Conservation (phyloP, 2,329 filamentous ascomycete species). For the Xylariaceae sp. region DNA sequence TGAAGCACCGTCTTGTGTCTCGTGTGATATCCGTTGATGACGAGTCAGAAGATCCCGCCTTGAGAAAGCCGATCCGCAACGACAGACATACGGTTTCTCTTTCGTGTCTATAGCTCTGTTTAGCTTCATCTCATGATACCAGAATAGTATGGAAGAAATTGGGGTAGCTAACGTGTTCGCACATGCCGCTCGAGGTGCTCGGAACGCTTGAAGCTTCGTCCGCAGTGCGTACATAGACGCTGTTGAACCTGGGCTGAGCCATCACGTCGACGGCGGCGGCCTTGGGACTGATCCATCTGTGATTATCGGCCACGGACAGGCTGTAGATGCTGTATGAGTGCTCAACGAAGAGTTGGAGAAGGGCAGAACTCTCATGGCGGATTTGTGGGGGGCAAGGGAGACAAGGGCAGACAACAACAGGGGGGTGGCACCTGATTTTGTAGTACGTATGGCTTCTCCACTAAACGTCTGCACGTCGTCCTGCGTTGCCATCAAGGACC, state of each 20-base stretch:
- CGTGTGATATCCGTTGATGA: constrained; percentile 38
- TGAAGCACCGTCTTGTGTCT: constrained; percentile 20
- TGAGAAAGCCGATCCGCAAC: constrained; percentile 40
- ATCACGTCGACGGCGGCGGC: constrained; percentile 26
- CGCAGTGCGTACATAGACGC: constrained; percentile 36
- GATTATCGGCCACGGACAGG: constrained; percentile 23
- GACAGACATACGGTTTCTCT: constrained; percentile 42
- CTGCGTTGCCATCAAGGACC: background rate
- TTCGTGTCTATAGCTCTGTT: constrained; percentile 35
- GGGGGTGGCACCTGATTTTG: constrained; percentile 22
- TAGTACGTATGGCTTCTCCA: constrained; percentile 7
- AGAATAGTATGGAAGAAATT: no score
- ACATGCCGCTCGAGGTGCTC: constrained; percentile 43
- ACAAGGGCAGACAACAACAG: constrained; percentile 17
- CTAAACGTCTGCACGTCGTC: background rate
- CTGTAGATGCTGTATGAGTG: background rate
- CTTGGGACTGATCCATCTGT: constrained; percentile 25
- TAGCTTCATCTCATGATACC: no score
- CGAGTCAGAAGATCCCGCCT: constrained; percentile 40
- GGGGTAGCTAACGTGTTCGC: constrained; percentile 38
- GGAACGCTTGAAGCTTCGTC: constrained; percentile 39
- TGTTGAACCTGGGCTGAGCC: constrained; percentile 24
- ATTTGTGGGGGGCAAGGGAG: constrained; percentile 6
- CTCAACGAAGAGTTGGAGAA: background rate
- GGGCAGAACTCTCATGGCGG: background rate